These are phyloP conservation scores for Mesembryanthemum crystallinum DNA, from an alignment of 148 eudicot genomes.

Conservation along the genomic window DNA sequence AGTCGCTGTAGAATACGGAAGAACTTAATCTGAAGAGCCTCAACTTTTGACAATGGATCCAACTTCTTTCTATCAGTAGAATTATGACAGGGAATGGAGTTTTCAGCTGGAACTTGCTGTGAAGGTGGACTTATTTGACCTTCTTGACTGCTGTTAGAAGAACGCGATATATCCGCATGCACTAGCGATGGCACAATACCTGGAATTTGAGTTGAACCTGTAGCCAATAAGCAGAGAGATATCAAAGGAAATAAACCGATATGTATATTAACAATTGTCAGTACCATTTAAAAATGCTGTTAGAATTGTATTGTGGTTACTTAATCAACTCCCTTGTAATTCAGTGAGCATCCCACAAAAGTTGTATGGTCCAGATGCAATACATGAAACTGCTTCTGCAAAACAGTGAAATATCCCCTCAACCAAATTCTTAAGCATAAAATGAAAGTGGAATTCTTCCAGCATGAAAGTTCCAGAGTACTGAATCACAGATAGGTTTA, in stretches of 20 bases:
- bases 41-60: constrained; percentile 67
- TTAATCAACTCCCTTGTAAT: not conserved
- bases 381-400: not conserved
- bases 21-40: constrained; percentile 66
- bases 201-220: constrained; percentile 36
- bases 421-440: not conserved
- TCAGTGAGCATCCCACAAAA: not conserved
- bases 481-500: not conserved
- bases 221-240: constrained; percentile 20
- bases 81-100: constrained; percentile 29
- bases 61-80: constrained; percentile 36
- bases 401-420: not conserved
- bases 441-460: not conserved
- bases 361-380: not conserved
- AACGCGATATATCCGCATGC: constrained; percentile 31
- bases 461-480: too few species aligned
- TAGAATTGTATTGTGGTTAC: too few species aligned
- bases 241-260: not conserved
- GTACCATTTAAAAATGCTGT: not conserved
- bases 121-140: constrained; percentile 30
- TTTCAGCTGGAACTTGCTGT: constrained; percentile 33
- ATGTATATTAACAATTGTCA: not conserved
- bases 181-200: constrained; percentile 30
- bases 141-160: constrained; percentile 40
- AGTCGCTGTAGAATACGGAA: constrained; percentile 64